Base-by-base conservation (phyloP, 352 stramenopile species). In the Pythium angustatum region DNA sequence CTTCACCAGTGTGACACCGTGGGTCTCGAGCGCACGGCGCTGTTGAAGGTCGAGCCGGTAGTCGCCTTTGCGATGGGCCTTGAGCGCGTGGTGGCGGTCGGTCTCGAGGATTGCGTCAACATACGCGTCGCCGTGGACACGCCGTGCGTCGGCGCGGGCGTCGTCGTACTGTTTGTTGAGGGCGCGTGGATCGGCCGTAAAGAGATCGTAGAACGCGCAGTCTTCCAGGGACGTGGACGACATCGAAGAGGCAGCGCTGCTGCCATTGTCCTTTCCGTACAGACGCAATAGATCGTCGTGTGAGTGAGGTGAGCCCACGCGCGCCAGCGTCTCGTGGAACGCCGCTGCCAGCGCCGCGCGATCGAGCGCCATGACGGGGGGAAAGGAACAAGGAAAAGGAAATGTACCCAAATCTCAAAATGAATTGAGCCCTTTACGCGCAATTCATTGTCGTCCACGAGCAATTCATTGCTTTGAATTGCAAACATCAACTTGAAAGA, bases 401-500 rank as follows among this genome's bases (percentile, higher is more conserved):
- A n/a, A n/a, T n/a, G n/a, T n/a, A n/a, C n/a, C n/a, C n/a, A n/a
- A n/a, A n/a, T n/a, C n/a, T n/a, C n/a, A n/a, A n/a, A n/a, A n/a
- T n/a, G n/a, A n/a, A n/a, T n/a, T n/a, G n/a, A n/a, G n/a, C n/a
- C n/a, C n/a, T n/a, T n/a, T n/a, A n/a, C n/a, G n/a, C n/a, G n/a
- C n/a, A n/a, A n/a, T n/a, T n/a, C n/a, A n/a, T n/a, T n/a, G n/a
- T n/a, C n/a, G n/a, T n/a, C n/a, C n/a, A n/a, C n/a, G n/a, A n/a
- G n/a, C n/a, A n/a, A n/a, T n/a, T n/a, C n/a, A n/a, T n/a, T n/a
- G n/a, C n/a, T n/a, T n/a, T 5, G 11, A 60, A 9, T 79, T 0
- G 69, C 65, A 8, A 43, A 75, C 31, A 55, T 72, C 3, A 62
- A 72, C 51, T 45, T 65, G 9, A n/a, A n/a, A n/a, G n/a, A n/a